Evolutionary conservation across 1,139 yeast species (phyloP), one percentile per base, ranked within the genome.

Genomic region (Scheffersomyces titani): DNA sequence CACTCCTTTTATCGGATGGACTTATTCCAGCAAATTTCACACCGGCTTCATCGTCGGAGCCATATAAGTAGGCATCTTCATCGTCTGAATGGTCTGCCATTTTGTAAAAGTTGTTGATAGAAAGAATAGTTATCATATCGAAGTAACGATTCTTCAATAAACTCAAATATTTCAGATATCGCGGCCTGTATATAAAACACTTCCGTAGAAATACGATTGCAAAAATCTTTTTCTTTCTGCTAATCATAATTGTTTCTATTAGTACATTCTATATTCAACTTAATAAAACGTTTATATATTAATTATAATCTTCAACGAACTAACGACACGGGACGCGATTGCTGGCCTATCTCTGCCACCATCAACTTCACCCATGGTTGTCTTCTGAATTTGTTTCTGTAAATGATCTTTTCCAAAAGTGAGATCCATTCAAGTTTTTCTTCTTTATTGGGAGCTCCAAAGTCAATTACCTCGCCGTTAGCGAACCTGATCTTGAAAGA

Each of bases 51-150:
- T 80, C 85, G 56, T 87, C 94, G 2, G 90, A 84, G 3, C 97
- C 97, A 68, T 92, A 92, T 56, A 92, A 83, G 70, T 86, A 92
- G 54, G 89, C 94, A 69, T 92, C 97, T 64, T 91, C 97, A 60
- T 90, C 94, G 58, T 88, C 93, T 67, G 65, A 62, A 53, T 62
- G 59, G 50, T 55, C 56, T 22, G 60, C 57, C 67, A 64, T 64
- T 55, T 7, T 55, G 40, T 30, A 6, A 30, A n/a, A n/a, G n/a
- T 30, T 30, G 40, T 30, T 30, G 40, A 30, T 11, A 16, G 2
- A 30, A 30, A 30, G 40, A 30, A 30, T 30, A 30, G 40, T 30
- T 11, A 5, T 5, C 16, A 30, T 30, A 9, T 30, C 16, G n/a
- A 30, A 11, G 9, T 30, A 30, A 2, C 16, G 40, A 30, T 11